Evolutionary conservation across 441 rosid species (phyloP).

Genomic region (Metrosideros polymorpha): DNA sequence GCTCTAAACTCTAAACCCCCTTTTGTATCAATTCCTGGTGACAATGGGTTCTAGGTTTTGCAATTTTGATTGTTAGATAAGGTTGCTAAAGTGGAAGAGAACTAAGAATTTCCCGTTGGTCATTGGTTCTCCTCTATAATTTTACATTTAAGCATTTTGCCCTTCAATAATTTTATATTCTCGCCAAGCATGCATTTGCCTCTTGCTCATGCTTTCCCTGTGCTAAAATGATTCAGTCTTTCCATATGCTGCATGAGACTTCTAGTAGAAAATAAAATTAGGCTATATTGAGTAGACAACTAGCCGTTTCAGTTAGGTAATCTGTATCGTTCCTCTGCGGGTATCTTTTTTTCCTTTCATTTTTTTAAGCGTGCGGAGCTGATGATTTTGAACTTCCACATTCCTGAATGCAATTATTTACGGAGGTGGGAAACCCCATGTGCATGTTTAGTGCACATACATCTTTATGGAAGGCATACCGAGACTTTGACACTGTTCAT

Average conservation of each 20-base stretch:
- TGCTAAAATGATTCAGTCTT: background rate
- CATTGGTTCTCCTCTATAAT: background rate
- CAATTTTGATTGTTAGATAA: background rate
- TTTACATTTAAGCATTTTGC: background rate
- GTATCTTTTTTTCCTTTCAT: background rate
- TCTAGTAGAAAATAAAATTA: background rate
- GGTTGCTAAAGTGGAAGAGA: background rate
- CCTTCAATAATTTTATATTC: background rate
- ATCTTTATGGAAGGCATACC: background rate
- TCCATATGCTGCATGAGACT: background rate
- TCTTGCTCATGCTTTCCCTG: background rate
- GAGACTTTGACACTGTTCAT: background rate
- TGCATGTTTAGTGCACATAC: background rate
- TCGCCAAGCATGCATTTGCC: background rate
- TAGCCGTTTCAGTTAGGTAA: background rate
- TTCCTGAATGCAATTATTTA: background rate
- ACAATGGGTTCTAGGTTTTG: background rate
- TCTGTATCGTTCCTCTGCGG: background rate
- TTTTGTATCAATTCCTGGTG: background rate
- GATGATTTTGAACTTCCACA: background rate
- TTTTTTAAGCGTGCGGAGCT: background rate
- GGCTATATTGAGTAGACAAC: background rate
- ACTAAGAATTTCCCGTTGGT: background rate
- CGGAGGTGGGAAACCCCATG: background rate
- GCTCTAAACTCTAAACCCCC: background rate